Evolutionary conservation across 2,329 filamentous ascomycete genomes (phyloP).

Genomic region (Verruconis gallopava): DNA sequence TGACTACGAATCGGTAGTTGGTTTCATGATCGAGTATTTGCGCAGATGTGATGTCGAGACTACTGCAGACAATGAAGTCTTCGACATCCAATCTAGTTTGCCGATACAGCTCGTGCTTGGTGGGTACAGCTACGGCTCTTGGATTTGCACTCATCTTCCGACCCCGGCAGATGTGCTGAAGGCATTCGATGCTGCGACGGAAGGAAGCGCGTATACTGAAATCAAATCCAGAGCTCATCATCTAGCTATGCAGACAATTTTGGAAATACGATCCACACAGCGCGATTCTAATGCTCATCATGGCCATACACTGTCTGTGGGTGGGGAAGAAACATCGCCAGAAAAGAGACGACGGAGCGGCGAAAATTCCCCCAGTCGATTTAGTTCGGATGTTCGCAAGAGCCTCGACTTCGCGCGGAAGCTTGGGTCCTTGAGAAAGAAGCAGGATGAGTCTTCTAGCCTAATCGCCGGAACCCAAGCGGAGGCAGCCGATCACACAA

Average conservation of each 20-base stretch:
- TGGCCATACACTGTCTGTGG: slow-evolving; percentile 6
- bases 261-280: background rate
- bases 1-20: slow-evolving; percentile 58
- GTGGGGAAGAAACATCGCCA: slow-evolving; percentile 10
- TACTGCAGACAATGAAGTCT: background rate
- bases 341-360: slow-evolving; percentile 8
- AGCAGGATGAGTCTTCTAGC: background rate
- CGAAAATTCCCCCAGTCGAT: slow-evolving; percentile 3
- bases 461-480: background rate
- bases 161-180: slow-evolving; percentile 42
- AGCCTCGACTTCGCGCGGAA: slow-evolving; percentile 10
- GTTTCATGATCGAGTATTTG: slow-evolving; percentile 11
- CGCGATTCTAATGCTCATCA: background rate
- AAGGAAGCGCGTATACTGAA: slow-evolving; percentile 50
- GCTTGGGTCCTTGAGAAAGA: slow-evolving; percentile 1
- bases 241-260: slow-evolving; percentile 34
- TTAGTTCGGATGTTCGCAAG: slow-evolving; percentile 5
- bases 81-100: background rate
- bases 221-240: slow-evolving; percentile 57
- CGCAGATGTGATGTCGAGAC: background rate
- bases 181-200: slow-evolving; percentile 40
- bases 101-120: slow-evolving; percentile 43
- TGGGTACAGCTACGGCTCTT: slow-evolving; percentile 84
- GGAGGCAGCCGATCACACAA: slow-evolving; percentile 2
- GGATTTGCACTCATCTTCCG: slow-evolving; percentile 64